Percentiles rank a stretch among this genome's conserved stretches.
These are phyloP conservation scores for Oryza glaberrima DNA, from an alignment of 176 grass and related monocot species.

Conservation along the genomic window DNA sequence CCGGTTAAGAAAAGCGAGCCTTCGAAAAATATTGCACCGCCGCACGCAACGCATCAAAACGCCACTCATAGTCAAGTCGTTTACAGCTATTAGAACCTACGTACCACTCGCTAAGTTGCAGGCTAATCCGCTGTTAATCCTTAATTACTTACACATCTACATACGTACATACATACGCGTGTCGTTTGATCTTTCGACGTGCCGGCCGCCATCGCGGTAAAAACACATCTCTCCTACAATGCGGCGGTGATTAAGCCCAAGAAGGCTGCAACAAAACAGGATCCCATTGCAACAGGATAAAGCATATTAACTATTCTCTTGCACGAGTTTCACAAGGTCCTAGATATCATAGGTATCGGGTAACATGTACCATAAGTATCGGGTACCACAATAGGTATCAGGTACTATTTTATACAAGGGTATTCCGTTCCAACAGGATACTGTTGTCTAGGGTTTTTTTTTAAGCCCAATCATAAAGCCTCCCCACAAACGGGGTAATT, in stretches of 20 bases:
- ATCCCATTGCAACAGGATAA: too few species aligned
- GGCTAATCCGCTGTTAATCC: neutral
- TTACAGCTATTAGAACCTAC: too few species aligned
- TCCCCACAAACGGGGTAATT: neutral
- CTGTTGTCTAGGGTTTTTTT: too few species aligned
- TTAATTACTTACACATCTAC: neutral
- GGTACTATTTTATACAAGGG: too few species aligned
- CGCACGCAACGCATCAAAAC: constrained; percentile 18
- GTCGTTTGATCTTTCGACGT: neutral
- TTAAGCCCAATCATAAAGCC: constrained; percentile 9
- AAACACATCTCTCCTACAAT: neutral
- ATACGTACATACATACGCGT: too few species aligned
- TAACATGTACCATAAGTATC: too few species aligned
- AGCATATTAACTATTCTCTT: too few species aligned
- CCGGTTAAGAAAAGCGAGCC: constrained; percentile 19
- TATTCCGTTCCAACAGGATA: too few species aligned
- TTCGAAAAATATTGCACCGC: constrained; percentile 8
- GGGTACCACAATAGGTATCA: too few species aligned
- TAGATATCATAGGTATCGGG: too few species aligned
- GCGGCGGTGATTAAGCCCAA: constrained; percentile 24
- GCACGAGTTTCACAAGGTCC: too few species aligned
- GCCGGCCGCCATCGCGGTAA: constrained; percentile 6
- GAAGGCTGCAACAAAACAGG: too few species aligned
- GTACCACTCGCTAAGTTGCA: neutral
- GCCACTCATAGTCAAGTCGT: neutral